Evolutionary conservation across 2,329 filamentous ascomycete genomes (phyloP).

Genomic region (Metarhizium brunneum): DNA sequence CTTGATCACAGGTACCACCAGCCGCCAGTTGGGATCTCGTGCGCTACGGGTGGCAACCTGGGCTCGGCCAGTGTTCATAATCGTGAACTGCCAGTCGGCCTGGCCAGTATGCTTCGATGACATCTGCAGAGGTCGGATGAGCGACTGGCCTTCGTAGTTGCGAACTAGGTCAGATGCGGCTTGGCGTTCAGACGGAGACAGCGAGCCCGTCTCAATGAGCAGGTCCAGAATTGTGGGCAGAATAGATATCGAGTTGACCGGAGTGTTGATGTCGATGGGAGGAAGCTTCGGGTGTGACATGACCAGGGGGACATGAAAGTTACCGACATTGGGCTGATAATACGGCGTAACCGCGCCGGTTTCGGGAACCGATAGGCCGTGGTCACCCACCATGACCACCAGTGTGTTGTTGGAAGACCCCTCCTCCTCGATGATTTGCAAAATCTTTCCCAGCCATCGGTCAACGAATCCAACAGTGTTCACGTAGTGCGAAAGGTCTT

Average conservation of each 20-base stretch:
- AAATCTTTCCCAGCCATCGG: constrained; percentile 22
- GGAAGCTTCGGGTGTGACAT: constrained; percentile 25
- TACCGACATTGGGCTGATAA: constrained; percentile 23
- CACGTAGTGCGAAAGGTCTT: constrained; percentile 22
- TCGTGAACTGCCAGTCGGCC: constrained; percentile 15
- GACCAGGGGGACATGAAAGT: constrained; percentile 24
- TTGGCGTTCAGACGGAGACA: constrained; percentile 14
- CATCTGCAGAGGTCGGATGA: constrained; percentile 20
- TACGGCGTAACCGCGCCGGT: constrained; percentile 22
- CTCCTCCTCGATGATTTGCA: constrained; percentile 20
- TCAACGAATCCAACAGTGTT: constrained; percentile 24
- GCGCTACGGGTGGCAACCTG: constrained; percentile 14
- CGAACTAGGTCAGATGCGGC: constrained; percentile 20
- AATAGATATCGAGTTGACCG: constrained; percentile 23
- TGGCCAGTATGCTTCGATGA: constrained; percentile 11
- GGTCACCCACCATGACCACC: constrained; percentile 22
- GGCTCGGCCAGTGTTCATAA: constrained; percentile 17
- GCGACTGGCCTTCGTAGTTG: constrained; percentile 27
- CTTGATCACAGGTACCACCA: constrained; percentile 15
- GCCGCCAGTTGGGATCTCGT: constrained; percentile 11
- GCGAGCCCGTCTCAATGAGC: constrained; percentile 22
- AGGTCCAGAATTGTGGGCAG: constrained; percentile 26
- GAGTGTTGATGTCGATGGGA: constrained; percentile 19
- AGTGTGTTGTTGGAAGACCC: constrained; percentile 22
- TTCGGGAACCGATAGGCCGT: constrained; percentile 23